Conservation (phyloP, 257 asterid species). For the Apocynum venetum region DNA sequence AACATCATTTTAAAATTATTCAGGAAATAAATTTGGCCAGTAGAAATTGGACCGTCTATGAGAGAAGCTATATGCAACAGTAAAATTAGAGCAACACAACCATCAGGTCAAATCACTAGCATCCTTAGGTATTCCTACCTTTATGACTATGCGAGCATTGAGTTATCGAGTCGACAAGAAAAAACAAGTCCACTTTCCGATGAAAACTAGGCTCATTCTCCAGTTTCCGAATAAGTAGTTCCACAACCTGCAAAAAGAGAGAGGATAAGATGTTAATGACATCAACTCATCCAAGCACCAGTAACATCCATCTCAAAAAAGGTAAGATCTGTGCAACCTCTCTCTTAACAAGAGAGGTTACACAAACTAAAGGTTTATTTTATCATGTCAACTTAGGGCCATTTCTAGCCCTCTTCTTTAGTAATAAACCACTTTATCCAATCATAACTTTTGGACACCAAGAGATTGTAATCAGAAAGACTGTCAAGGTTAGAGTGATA, state of each 20-base stretch:
- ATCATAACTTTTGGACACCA: neutral
- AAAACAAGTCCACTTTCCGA: conserved; percentile 87
- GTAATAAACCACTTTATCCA: neutral
- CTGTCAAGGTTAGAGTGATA: neutral
- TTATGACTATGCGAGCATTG: conserved; percentile 94
- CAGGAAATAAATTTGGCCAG: neutral
- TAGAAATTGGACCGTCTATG: neutral
- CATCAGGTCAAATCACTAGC: neutral
- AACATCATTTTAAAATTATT: neutral
- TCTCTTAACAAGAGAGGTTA: neutral
- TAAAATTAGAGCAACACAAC: neutral
- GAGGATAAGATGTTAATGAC: neutral
- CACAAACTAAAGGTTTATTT: neutral
- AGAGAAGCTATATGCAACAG: neutral
- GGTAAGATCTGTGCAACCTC: too few relatives aligned
- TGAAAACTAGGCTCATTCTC: conserved; percentile 69
- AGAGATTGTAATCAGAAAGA: neutral
- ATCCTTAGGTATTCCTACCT: conserved; percentile 42
- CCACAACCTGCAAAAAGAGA: conserved; percentile 62
- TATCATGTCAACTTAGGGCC: neutral
- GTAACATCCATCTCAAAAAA: neutral
- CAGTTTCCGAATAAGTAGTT: conserved; percentile 81
- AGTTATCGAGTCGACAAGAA: conserved; percentile 92
- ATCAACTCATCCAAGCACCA: neutral
- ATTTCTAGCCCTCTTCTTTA: neutral